These are phyloP conservation scores for Circinella umbellata DNA, from an alignment of 371 early-diverging fungal genomes.

Conservation along the genomic window DNA sequence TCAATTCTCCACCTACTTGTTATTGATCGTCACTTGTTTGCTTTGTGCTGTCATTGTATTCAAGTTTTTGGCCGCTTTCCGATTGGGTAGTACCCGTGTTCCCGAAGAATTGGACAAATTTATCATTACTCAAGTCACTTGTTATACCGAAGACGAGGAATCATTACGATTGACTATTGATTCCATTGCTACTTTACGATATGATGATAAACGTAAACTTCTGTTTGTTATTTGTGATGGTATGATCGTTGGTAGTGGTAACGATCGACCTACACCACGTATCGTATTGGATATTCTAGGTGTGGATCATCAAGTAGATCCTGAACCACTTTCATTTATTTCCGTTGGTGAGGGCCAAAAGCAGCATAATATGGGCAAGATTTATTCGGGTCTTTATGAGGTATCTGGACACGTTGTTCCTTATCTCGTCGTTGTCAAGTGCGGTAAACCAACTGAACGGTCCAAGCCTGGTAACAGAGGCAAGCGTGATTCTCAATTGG, in stretches of 20 bases:
- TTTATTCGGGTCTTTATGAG: conserved; percentile 95
- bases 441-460: conserved; percentile 77
- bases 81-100: conserved; percentile 71
- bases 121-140: conserved; percentile 88
- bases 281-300: conserved; percentile 93
- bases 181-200: conserved; percentile 87
- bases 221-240: conserved; percentile 90
- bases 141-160: conserved; percentile 98
- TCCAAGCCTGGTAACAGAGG: conserved; percentile 94
- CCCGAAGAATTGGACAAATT: conserved; percentile 93
- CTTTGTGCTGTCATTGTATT: conserved; percentile 85
- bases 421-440: conserved; percentile 92
- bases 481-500: conserved; percentile 99
- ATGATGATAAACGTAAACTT: conserved; percentile 95
- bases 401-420: conserved; percentile 84
- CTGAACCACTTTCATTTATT: conserved; percentile 85
- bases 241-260: conserved; percentile 91
- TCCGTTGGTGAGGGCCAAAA: conserved; percentile 85
- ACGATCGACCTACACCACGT: conserved; percentile 93
- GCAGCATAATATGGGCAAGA: conserved; percentile 93
- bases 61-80: conserved; percentile 92
- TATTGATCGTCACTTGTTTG: conserved; percentile 78
- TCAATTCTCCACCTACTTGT: conserved; percentile 84
- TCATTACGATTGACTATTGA: conserved; percentile 93
- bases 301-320: conserved; percentile 74